Evolutionary conservation across 2,329 filamentous ascomycete species (phyloP), one percentile per base, ranked within the genome.

Genomic region (Venturia nashicola): DNA sequence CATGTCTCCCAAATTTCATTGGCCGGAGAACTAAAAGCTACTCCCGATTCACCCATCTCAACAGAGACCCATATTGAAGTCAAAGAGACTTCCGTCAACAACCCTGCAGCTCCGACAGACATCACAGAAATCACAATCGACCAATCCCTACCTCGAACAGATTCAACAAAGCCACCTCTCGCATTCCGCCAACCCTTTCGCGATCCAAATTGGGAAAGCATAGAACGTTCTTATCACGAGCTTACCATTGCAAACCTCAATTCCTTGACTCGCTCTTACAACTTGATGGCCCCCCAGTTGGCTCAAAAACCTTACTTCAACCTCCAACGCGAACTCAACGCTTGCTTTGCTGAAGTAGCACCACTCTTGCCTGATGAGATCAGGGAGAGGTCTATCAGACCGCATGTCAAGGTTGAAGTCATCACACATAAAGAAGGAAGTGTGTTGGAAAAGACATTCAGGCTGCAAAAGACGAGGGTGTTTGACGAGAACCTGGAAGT

Each of bases 261-360:
- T 75, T 75, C 77, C 39, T 80, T 95, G 60, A 88, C 91, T 8
- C 84, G 94, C 34, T 89, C 89, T 16, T 99, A 99, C 78, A 97
- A 97, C 70, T 83, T 97, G 3, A 93, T 96, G 86, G 93, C 94
- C 0, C 94, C 94, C 0, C 87, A 91, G 63, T 81, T 96, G 1
- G 92, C 93, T 2, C 95, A 94, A 76, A 96, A 96, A 74, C 90
- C 93, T 0, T 97, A 97, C 74, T 91, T 91, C 71, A 86, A 82
- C 2, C 83, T 97, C 8, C 84, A 91, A 55, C 85, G 93, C 60
- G 94, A 99, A 75, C 80, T 97, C 18, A 82, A 81, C 39, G 80
- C 83, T 2, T 97, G 92, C 72, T 97, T 86, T 71, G 88, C 91
- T 0, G 92, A 96, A 66, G 87, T 96, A 1, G 93, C 93, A 7